Percentiles rank a stretch among this genome's conserved stretches.
Evolutionary conservation across 176 grass and related monocot genomes (phyloP).

Genomic region (Dactylis glomerata): DNA sequence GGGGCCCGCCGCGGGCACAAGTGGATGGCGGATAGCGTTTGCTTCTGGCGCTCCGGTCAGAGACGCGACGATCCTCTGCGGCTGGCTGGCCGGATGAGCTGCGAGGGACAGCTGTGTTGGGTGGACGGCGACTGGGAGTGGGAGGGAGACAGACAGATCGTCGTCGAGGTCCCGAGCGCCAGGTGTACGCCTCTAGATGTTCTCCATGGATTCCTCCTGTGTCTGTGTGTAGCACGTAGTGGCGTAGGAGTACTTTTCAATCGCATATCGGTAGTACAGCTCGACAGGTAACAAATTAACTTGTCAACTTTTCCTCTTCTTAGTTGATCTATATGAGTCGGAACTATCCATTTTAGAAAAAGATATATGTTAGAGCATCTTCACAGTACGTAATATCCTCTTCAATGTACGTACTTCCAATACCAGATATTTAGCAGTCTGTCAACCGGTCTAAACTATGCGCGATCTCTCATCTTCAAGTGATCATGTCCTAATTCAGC

Average conservation of each 20-base stretch:
- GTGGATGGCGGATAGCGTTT: constrained; percentile 24
- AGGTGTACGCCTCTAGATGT: not conserved
- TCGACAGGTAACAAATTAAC: not conserved
- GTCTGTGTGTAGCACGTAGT: too few relatives aligned
- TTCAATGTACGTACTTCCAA: too few relatives aligned
- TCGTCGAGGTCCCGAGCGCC: not conserved
- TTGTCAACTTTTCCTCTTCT: too few relatives aligned
- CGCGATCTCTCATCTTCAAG: not conserved
- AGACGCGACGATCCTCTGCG: not conserved
- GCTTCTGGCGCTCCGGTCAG: not conserved
- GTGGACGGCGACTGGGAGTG: not conserved
- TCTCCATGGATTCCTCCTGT: not conserved
- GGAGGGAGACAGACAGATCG: not conserved
- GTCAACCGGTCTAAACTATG: not conserved
- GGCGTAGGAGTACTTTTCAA: too few relatives aligned
- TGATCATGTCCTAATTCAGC: too few relatives aligned
- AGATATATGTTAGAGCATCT: too few relatives aligned
- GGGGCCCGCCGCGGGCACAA: not conserved
- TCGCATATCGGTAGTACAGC: too few relatives aligned
- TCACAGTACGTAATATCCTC: too few relatives aligned
- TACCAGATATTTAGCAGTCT: too few relatives aligned
- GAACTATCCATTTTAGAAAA: too few relatives aligned
- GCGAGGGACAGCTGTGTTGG: not conserved
- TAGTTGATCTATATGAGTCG: too few relatives aligned
- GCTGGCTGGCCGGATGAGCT: not conserved